Evolutionary conservation across 106 monocot species (phyloP).

Genomic region (Vanilla planifolia): DNA sequence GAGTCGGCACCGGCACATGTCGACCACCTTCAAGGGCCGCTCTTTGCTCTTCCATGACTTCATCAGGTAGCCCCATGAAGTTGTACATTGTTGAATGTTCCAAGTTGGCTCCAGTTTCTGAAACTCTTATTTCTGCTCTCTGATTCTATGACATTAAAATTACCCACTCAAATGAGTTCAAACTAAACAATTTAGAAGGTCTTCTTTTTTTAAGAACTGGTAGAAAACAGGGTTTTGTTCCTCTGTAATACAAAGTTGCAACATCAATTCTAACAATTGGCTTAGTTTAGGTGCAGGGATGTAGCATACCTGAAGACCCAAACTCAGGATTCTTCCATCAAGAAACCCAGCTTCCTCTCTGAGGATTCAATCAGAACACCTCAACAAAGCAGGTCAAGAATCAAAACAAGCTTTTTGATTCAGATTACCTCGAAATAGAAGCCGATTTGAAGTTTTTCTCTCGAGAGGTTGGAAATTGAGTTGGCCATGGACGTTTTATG

Average conservation of each 20-base stretch:
- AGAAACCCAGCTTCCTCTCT: slow-evolving; percentile 1
- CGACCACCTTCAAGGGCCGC: no score
- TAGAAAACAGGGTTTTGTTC: not conserved
- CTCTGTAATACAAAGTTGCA: no score
- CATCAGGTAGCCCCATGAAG: slow-evolving; percentile 8
- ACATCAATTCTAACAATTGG: no score
- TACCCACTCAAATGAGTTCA: not conserved
- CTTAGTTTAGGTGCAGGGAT: not conserved
- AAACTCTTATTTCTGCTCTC: no score
- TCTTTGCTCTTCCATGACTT: slow-evolving; percentile 1
- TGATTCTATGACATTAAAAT: not conserved
- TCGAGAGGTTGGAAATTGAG: not conserved
- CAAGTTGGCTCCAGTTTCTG: slow-evolving; percentile 4
- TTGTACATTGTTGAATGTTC: not conserved
- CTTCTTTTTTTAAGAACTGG: no score
- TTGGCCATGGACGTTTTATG: slow-evolving; percentile 30
- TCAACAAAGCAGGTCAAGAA: slow-evolving; percentile 2
- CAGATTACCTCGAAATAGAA: not conserved
- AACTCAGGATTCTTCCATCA: slow-evolving; percentile 28
- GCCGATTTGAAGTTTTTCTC: no score
- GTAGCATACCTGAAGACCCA: no score
- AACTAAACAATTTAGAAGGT: not conserved
- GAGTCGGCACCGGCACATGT: no score
- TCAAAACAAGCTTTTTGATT: slow-evolving; percentile 9
- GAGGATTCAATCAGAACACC: slow-evolving; percentile 1